Evolutionary conservation across 192 early-diverging fungal genomes (phyloP).

Genomic region (Podila horticola): DNA sequence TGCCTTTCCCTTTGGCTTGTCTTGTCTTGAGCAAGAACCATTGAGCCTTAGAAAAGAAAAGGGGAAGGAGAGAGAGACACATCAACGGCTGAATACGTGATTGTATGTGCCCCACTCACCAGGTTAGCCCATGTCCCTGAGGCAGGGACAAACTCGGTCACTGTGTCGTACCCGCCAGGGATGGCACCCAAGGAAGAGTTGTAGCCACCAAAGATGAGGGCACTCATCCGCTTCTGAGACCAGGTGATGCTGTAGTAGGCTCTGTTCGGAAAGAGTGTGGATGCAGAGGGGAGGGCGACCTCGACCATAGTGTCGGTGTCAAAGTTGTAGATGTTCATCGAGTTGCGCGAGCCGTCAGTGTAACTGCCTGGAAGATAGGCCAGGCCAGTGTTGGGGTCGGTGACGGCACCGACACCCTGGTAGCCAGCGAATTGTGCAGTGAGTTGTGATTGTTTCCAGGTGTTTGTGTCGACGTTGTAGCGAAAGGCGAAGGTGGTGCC

Average conservation of each 20-base stretch:
- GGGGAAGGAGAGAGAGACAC: neutral
- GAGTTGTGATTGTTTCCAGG: conserved; percentile 10
- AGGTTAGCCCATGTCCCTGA: conserved; percentile 7
- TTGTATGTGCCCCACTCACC: conserved; percentile 9
- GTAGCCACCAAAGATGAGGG: conserved; percentile 44
- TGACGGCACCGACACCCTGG: conserved; percentile 29
- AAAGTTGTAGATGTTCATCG: conserved; percentile 20
- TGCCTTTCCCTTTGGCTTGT: neutral
- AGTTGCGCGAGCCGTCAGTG: conserved; percentile 8
- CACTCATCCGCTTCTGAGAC: conserved; percentile 20
- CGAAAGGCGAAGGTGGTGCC: neutral
- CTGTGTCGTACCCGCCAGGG: neutral
- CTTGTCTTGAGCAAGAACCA: neutral
- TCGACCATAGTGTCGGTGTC: neutral
- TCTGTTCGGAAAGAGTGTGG: neutral
- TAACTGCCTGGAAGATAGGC: conserved; percentile 29
- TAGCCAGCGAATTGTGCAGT: neutral
- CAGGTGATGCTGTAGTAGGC: conserved; percentile 29
- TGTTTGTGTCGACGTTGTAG: conserved; percentile 10
- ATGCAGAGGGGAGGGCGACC: neutral
- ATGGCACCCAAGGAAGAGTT: neutral
- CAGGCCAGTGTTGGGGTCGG: conserved; percentile 21
- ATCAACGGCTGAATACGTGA: neutral
- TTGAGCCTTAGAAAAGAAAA: neutral
- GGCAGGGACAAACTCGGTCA: conserved; percentile 35